Evolutionary conservation across 2,329 filamentous ascomycete species (phyloP), one percentile per base, ranked within the genome.

Genomic region (Penicillium vulpinum): DNA sequence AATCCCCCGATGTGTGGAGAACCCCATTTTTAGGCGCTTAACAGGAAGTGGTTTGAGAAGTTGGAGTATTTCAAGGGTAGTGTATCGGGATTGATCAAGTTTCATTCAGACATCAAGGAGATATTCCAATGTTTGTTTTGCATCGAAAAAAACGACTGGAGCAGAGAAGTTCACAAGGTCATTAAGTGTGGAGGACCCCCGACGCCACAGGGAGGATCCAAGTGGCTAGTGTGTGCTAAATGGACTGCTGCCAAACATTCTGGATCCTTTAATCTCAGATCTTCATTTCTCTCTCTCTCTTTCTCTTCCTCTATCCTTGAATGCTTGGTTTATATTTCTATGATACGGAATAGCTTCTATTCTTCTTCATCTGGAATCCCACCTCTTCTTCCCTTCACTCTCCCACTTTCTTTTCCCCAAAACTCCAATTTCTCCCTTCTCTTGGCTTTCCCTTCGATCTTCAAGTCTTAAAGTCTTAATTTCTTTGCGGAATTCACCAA

Each of bases 261-360:
- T 56, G 55, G 54, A 56, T 52, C 51, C 55, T 61, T 60, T 55
- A 50, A 56, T 56, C 51, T 56, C 54, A 51, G 58, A 52, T 57
- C 60, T 59, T 54, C 58, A 51, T 59, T 57, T 49, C 58, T 50
- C 45, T 55, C 52, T 54, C 50, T 47, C 58, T 44, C 48, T 50
- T 26, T 29, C 52, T 44, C 48, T 52, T 10, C 36, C 18, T 33
- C 33, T 41, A 22, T 39, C 15, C 29, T 44, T 16, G 28, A 28
- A 33, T 33, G 40, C 26, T 51, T 38, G 29, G 11, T 51, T 36
- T 38, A 6, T 21, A 22, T 45, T 38, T n/a, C 39, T 51, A 29
- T 35, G 21, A 26, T n/a, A 15, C 40, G 7, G 31, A 52, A n/a
- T 51, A 31, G 24, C 24, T 22, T 29, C 18, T n/a, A 52, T 26